Evolutionary conservation across 148 eudicot species (phyloP).

Genomic region (Heliamphora exappendiculata): DNA sequence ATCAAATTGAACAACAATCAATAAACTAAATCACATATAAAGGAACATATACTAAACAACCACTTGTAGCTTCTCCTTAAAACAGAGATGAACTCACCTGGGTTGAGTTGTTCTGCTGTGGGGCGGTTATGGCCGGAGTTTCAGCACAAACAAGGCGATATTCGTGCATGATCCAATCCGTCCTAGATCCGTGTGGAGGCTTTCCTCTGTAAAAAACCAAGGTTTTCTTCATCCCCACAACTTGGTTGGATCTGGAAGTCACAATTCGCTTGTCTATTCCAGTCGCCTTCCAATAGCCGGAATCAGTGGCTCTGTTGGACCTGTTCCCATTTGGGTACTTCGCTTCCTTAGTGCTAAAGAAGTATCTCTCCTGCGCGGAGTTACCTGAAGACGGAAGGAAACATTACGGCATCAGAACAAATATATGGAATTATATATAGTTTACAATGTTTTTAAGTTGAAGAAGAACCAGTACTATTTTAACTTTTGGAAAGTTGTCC

Average conservation of each 20-base stretch:
- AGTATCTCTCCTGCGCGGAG: slow-evolving; percentile 64
- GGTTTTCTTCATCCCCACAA: slow-evolving; percentile 88
- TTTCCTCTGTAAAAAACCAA: slow-evolving; percentile 90
- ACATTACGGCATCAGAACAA: background rate
- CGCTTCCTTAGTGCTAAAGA: slow-evolving; percentile 82
- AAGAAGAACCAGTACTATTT: too few relatives aligned
- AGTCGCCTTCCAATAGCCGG: slow-evolving; percentile 95
- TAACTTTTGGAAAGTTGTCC: too few relatives aligned
- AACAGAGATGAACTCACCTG: slow-evolving; percentile 22
- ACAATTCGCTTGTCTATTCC: slow-evolving; percentile 70
- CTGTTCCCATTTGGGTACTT: slow-evolving; percentile 93
- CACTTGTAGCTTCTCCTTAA: background rate
- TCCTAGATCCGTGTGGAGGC: slow-evolving; percentile 73
- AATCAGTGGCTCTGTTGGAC: slow-evolving; percentile 78
- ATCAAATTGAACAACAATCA: background rate
- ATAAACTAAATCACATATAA: background rate
- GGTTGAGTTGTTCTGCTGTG: slow-evolving; percentile 4
- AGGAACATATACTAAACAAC: background rate
- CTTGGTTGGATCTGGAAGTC: slow-evolving; percentile 19
- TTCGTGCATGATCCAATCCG: slow-evolving; percentile 97
- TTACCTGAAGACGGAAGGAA: slow-evolving; percentile 45
- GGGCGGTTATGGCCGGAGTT: background rate
- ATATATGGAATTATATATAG: too few relatives aligned
- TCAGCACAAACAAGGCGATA: slow-evolving; percentile 47
- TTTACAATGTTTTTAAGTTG: too few relatives aligned